A percentile compares a stretch with the other conserved stretches of the same genome.
These are phyloP conservation scores for Spergularia bocconei DNA, from an alignment of 148 eudicot genomes.

Conservation along the genomic window DNA sequence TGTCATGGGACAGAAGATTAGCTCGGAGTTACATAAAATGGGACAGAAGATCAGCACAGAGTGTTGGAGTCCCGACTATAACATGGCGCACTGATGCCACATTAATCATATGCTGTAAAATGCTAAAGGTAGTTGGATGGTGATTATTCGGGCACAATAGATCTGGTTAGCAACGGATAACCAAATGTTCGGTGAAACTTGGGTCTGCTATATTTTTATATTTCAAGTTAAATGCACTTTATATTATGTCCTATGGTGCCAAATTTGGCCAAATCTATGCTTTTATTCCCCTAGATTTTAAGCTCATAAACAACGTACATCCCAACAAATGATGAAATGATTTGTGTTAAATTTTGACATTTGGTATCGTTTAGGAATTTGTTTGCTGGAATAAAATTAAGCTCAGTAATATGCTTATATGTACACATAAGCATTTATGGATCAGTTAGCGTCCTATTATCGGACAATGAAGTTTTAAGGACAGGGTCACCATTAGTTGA, in stretches of 20 bases:
- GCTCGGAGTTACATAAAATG: no score
- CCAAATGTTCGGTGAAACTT: constrained; percentile 20
- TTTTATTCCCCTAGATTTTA: no score
- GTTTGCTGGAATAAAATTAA: constrained; percentile 5
- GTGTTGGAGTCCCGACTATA: no score
- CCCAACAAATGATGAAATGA: background rate
- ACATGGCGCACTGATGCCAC: background rate
- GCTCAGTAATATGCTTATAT: background rate
- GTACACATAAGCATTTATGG: background rate
- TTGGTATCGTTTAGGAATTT: background rate
- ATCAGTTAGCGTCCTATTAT: constrained; percentile 4
- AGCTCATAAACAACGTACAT: no score
- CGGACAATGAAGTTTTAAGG: constrained; percentile 8
- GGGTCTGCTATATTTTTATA: constrained; percentile 3
- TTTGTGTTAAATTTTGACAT: constrained; percentile 19
- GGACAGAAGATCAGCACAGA: no score
- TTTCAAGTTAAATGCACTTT: background rate
- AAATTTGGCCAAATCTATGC: background rate
- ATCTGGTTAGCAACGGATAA: constrained; percentile 7
- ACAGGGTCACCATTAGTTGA: constrained; percentile 7
- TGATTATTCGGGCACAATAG: background rate
- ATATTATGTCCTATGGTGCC: background rate
- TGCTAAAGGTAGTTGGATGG: constrained; percentile 10
- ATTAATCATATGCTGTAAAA: constrained; percentile 5
- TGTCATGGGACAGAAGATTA: no score